A percentile compares a stretch with the other conserved stretches of the same genome.
Conservation (phyloP, 768 basidiomycete species). For the Pleurotus cornucopiae region DNA sequence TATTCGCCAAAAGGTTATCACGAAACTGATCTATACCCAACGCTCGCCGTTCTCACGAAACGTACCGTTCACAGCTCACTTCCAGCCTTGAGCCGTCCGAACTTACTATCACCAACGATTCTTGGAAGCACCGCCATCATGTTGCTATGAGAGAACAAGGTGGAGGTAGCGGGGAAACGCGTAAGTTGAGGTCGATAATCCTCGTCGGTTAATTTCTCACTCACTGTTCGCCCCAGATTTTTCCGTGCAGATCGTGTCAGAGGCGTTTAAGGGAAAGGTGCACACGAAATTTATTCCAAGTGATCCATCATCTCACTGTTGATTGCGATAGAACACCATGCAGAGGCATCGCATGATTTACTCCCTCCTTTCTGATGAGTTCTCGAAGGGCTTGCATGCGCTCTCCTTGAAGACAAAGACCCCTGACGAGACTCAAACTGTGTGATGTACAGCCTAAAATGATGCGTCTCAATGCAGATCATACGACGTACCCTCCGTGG, state of each 20-base stretch:
- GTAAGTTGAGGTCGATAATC: constrained; percentile 41
- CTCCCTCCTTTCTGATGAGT: constrained; percentile 64
- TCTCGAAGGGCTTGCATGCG: constrained; percentile 70
- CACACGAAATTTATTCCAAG: constrained; percentile 7
- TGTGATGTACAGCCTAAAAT: constrained; percentile 8
- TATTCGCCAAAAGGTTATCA: constrained; percentile 54
- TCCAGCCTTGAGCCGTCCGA: constrained; percentile 55
- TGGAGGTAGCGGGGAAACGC: constrained; percentile 73
- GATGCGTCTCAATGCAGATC: constrained; percentile 1
- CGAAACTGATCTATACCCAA: constrained; percentile 8
- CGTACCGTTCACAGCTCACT: constrained; percentile 46
- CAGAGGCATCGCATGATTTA: constrained; percentile 83
- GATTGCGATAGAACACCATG: constrained; percentile 52
- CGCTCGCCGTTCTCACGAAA: constrained; percentile 13
- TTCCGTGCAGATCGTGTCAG: constrained; percentile 67
- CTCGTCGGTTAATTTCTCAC: constrained; percentile 9
- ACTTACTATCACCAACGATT: constrained; percentile 74
- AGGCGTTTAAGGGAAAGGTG: constrained; percentile 73
- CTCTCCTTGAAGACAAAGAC: constrained; percentile 75
- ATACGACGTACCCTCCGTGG: background rate
- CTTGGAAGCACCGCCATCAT: constrained; percentile 83
- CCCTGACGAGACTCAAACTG: constrained; percentile 36
- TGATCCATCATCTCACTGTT: constrained; percentile 11
- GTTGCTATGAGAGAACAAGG: constrained; percentile 70
- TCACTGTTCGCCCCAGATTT: constrained; percentile 52